Evolutionary conservation across 352 stramenopile genomes (phyloP), one percentile per base, ranked within the genome.

Genomic region (Pelagophyceae sp.): DNA sequence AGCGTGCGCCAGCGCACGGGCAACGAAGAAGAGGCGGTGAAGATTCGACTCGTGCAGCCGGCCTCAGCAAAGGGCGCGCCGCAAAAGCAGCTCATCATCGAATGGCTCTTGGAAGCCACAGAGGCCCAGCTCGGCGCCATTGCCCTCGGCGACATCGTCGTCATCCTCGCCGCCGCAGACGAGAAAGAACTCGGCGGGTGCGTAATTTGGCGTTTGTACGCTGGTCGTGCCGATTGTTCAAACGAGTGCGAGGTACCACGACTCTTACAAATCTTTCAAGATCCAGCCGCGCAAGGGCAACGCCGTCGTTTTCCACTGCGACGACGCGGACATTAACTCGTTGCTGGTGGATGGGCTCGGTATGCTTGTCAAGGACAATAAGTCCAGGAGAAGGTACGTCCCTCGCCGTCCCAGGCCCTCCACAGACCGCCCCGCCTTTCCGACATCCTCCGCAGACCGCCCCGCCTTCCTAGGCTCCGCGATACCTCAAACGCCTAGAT

Each of bases 361-460:
- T 20, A 74, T 74, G 67, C 29, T 50, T 19, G 17, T 74, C 17
- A 58, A 51, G 35, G 61, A 71, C 61, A 27, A 71, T 15, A 71
- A 71, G 61, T 3, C 15, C 29, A 27, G 61, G 60, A 54, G 45
- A 54, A 11, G 45, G 45, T 54, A 11, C 45, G 45, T 54, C 11
- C 45, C 45, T 23, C 23, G 11, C 11, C 45, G 11, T 54, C 45
- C 45, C 11, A 23, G 11, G 11, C 11, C 23, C 45, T 54, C 45
- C 11, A 54, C 45, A n/a, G n/a, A n/a, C n/a, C n/a, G n/a, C n/a
- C n/a, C n/a, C n/a, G n/a, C n/a, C n/a, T n/a, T n/a, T 54, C 45
- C 23, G 45, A 54, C 45, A 23, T 54, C 11, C 45, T 54, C 23
- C 45, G 45, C 45, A n/a, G n/a, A n/a, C n/a, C n/a, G n/a, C n/a